phyloP scores from a whole-genome alignment of 208 protist genomes.

The Balamuthia mandrillaris region DNA sequence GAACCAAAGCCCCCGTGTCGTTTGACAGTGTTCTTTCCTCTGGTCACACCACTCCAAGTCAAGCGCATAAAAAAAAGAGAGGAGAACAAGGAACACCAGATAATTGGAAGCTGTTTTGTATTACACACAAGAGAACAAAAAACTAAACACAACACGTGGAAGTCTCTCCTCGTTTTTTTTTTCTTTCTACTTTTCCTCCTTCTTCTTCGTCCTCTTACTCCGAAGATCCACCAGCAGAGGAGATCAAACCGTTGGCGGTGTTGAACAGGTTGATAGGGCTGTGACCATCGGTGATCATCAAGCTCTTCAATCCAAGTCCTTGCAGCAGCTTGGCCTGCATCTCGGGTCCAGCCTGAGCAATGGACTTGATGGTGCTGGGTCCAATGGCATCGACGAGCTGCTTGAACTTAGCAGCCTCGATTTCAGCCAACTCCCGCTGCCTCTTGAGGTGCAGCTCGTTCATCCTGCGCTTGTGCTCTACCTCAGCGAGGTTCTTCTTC shows the following conservation, averaged over 20 bases:
- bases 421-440: constrained; percentile 71
- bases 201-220: too few species aligned
- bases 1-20: too few species aligned
- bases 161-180: too few species aligned
- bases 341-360: constrained; percentile 86
- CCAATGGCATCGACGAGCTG: constrained; percentile 82
- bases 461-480: constrained; percentile 73
- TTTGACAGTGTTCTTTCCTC: too few species aligned
- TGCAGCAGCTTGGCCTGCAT: constrained; percentile 90
- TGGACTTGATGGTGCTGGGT: constrained; percentile 77
- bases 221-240: too few species aligned
- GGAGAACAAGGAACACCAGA: too few species aligned
- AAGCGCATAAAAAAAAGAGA: too few species aligned
- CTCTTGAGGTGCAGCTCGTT: constrained; percentile 78
- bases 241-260: constrained; percentile 84
- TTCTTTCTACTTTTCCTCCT: too few species aligned
- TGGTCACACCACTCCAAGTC: too few species aligned
- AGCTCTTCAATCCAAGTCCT: constrained; percentile 81
- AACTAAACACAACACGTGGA: too few species aligned
- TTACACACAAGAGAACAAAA: too few species aligned
- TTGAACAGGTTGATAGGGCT: constrained; percentile 91
- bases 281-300: constrained; percentile 93
- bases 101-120: too few species aligned
- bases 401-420: constrained; percentile 84
- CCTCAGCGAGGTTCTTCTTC: constrained; percentile 78